Base-by-base conservation (phyloP, 2,329 filamentous ascomycete species). In the Fusarium brevicatenulatum region DNA sequence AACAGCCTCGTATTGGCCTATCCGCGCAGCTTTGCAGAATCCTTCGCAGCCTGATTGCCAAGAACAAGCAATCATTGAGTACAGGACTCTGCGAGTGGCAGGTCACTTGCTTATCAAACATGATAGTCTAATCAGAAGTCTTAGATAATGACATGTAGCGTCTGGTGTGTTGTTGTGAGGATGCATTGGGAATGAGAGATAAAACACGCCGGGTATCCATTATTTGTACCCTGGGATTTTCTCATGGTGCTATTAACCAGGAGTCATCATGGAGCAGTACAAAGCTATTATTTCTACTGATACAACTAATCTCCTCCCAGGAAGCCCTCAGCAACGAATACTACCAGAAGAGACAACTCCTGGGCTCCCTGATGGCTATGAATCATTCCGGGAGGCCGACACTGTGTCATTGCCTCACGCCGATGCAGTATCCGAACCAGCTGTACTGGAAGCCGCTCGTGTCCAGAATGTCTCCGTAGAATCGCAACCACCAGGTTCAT, bases 391-490 rank as follows among this genome's bases (percentile, higher is more conserved):
- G 4, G 30, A 19, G 16, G 16, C 11, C 4, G 11, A 15, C 4
- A 0, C 16, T 23, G 16, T 15, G 23, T 50, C 30, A 7, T 16
- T 19, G 3, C n/a, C 30, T 5, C n/a, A 3, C 8, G 30, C 16
- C 2, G 8, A 34, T 1, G 8, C 30, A 19, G 30, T 10, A 0
- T 23, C 4, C 4, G n/a, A 50, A 13, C 21, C 16, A 19, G 16
- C 5, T 2, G 8, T 23, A 19, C 13, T 23, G 5, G 34, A 34
- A 23, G 0, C 2, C 15, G 15, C 21, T 4, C 11, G 4, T 19
- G 4, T 7, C 7, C 11, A 34, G 11, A 34, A 15, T 34, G 11
- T 8, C 7, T 18, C 2, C 0, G 5, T 0, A 5, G 11, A 34
- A 34, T 34, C 5, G 30, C 11, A 10, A 19, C 11, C 16, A 4